Evolutionary conservation across 2,329 filamentous ascomycete species (phyloP), one percentile per base, ranked within the genome.

Genomic region (Colletotrichum falcatum): DNA sequence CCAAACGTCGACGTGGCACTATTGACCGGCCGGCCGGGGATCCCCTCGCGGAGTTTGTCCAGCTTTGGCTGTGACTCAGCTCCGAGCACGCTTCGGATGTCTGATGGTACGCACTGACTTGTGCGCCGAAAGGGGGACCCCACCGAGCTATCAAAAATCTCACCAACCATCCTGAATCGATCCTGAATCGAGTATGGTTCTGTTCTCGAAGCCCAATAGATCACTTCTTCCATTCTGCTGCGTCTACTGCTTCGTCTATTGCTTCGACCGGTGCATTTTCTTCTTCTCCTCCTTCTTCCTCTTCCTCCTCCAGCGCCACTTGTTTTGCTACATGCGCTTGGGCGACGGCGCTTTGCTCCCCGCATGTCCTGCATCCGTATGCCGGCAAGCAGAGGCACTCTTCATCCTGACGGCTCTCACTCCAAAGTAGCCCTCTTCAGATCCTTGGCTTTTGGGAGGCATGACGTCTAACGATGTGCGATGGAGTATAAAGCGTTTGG

Each of bases 121-220:
- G 66, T 48, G 61, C 35, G 46, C 54, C 20, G 23, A 14, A 5
- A 8, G 49, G 26, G 23, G 16, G n/a, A 12, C 42, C 11, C 51
- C 62, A 48, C 55, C 54, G 39, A 16, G 18, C 37, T 23, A 35
- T 70, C 58, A 23, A n/a, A n/a, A 37, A 58, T 48, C 16, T 42
- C 23, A 12, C 39, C 39, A 51, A 53, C 42, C 48, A 33, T 56
- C 51, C 58, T 59, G 68, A 68, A 65, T 71, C 59, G 51, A 60
- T 64, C 59, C 58, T 54, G 35, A 33, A 30, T n/a, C n/a, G n/a
- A n/a, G n/a, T n/a, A n/a, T n/a, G n/a, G n/a, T n/a, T n/a, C n/a
- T n/a, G n/a, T 71, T 71, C 65, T 71, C 46, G 59, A 68, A 71
- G 65, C 20, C 44, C 37, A 18, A 42, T 68, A 54, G 68, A 71